phyloP scores from a whole-genome alignment of 768 basidiomycete genomes.

The Suillus alpinus region DNA sequence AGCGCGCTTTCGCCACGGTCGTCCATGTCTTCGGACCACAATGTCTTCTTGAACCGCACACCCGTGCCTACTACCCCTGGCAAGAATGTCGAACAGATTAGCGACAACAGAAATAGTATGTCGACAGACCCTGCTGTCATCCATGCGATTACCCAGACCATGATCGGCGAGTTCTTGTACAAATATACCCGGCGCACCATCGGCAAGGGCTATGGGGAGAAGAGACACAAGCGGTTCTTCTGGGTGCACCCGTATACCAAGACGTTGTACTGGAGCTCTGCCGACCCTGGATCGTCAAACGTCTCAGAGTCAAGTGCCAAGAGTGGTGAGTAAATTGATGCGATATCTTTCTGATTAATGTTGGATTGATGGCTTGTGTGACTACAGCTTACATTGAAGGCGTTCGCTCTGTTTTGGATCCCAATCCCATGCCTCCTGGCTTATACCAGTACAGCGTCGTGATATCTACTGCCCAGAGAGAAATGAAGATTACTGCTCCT shows the following conservation, averaged over 20 bases:
- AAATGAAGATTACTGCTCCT: conserved; percentile 98
- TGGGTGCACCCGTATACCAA: conserved; percentile 99
- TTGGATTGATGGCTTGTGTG: conserved; percentile 5
- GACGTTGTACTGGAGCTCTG: conserved; percentile 95
- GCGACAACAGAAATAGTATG: conserved; percentile 29
- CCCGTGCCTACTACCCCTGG: conserved; percentile 45
- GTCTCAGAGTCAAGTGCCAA: conserved; percentile 93
- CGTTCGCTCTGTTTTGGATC: conserved; percentile 88
- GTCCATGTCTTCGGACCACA: conserved; percentile 79
- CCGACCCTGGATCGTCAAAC: conserved; percentile 86
- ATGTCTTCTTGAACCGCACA: conserved; percentile 43
- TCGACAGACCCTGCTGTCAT: conserved; percentile 88
- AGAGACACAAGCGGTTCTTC: conserved; percentile 92
- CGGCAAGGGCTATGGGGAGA: conserved; percentile 88
- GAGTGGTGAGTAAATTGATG: conserved; percentile 69
- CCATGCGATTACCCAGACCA: conserved; percentile 97
- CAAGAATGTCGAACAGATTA: conserved; percentile 26
- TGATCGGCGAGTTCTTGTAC: conserved; percentile 99
- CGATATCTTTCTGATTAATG: conserved; percentile 5
- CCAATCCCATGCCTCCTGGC: conserved; percentile 94
- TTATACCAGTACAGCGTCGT: conserved; percentile 91
- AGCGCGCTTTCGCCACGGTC: conserved; percentile 72
- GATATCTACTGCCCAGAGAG: conserved; percentile 88
- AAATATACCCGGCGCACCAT: conserved; percentile 92
- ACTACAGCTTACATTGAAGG: conserved; percentile 85